A percentile compares a stretch with the other conserved stretches of the same genome.
phyloP scores from a whole-genome alignment of 164 flowering plant genomes.

The Tinospora cordifolia region DNA sequence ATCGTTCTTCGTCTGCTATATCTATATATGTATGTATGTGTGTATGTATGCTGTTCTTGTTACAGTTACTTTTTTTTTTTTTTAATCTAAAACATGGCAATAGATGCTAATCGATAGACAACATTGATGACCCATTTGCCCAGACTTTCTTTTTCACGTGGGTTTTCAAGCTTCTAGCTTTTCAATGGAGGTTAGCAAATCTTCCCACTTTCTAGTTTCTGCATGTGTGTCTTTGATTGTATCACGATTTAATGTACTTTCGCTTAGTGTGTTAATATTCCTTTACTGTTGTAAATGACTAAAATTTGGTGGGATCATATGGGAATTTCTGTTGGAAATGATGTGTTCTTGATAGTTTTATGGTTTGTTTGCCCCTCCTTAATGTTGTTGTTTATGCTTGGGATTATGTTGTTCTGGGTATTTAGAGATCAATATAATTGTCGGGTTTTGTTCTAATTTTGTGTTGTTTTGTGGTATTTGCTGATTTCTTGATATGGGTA shows the following conservation, averaged over 20 bases:
- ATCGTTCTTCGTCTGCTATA: background rate
- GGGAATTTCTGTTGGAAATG: conserved; percentile 5
- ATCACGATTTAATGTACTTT: conserved; percentile 15
- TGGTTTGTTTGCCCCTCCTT: conserved; percentile 3
- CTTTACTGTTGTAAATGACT: background rate
- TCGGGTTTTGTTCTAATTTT: conserved; percentile 16
- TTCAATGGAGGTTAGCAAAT: conserved; percentile 20
- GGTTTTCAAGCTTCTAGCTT: conserved; percentile 21
- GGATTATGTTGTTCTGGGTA: conserved; percentile 10
- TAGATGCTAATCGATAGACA: conserved; percentile 17
- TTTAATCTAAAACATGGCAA: conserved; percentile 16
- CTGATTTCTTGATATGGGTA: conserved; percentile 10
- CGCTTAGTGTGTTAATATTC: conserved; percentile 3
- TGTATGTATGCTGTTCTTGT: conserved; percentile 13
- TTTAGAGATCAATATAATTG: conserved; percentile 5
- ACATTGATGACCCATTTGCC: conserved; percentile 19
- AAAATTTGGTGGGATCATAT: conserved; percentile 15
- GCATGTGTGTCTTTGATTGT: conserved; percentile 14
- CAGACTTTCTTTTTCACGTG: conserved; percentile 16
- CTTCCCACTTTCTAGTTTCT: background rate
- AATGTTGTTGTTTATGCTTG: conserved; percentile 10
- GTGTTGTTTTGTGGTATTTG: conserved; percentile 7
- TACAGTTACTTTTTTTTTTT: conserved; percentile 21
- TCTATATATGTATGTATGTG: background rate
- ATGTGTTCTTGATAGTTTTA: conserved; percentile 8